A percentile compares a stretch with the other conserved stretches of the same genome.
Evolutionary conservation across 2,329 filamentous ascomycete species (phyloP).

Genomic region (Calonectria montana): DNA sequence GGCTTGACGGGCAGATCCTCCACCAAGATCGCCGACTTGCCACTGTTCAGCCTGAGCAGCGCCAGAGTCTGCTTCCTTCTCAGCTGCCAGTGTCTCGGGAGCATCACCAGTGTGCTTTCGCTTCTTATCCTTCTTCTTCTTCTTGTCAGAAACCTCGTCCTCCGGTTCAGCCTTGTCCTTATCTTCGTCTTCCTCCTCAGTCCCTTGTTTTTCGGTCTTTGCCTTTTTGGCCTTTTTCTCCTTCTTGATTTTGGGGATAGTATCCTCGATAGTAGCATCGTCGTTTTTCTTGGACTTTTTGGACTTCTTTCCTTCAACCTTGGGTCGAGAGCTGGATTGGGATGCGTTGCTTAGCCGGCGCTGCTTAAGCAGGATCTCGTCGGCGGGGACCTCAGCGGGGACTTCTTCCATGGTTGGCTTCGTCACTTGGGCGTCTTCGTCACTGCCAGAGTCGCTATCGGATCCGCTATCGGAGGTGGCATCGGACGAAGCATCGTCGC

Average conservation of each 20-base stretch:
- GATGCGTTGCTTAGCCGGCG: slow-evolving; percentile 46
- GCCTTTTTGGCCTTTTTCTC: slow-evolving; percentile 34
- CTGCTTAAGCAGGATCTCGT: slow-evolving; percentile 47
- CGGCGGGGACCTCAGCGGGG: slow-evolving; percentile 39
- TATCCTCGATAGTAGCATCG: slow-evolving; percentile 26
- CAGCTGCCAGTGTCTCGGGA: slow-evolving; percentile 26
- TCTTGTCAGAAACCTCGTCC: slow-evolving; percentile 40
- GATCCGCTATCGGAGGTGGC: slow-evolving; percentile 34
- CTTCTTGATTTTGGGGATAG: slow-evolving; percentile 42
- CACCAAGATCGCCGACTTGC: slow-evolving; percentile 65
- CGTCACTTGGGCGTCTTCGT: slow-evolving; percentile 36
- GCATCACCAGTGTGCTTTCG: slow-evolving; percentile 46
- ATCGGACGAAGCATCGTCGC: slow-evolving; percentile 37
- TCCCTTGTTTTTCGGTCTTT: slow-evolving; percentile 35
- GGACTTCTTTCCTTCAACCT: slow-evolving; percentile 35
- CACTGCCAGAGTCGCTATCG: slow-evolving; percentile 33
- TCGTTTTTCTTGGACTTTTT: slow-evolving; percentile 31
- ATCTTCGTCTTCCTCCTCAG: neutral
- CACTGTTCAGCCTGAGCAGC: slow-evolving; percentile 55
- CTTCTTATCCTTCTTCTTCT: slow-evolving; percentile 49
- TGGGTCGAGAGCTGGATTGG: slow-evolving; percentile 22
- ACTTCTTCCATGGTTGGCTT: slow-evolving; percentile 36
- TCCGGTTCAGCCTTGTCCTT: slow-evolving; percentile 24
- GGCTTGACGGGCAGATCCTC: slow-evolving; percentile 61
- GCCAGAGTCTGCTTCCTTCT: slow-evolving; percentile 29